phyloP scores from a whole-genome alignment of 2,329 filamentous ascomycete species.

The Tolypocladium paradoxum region DNA sequence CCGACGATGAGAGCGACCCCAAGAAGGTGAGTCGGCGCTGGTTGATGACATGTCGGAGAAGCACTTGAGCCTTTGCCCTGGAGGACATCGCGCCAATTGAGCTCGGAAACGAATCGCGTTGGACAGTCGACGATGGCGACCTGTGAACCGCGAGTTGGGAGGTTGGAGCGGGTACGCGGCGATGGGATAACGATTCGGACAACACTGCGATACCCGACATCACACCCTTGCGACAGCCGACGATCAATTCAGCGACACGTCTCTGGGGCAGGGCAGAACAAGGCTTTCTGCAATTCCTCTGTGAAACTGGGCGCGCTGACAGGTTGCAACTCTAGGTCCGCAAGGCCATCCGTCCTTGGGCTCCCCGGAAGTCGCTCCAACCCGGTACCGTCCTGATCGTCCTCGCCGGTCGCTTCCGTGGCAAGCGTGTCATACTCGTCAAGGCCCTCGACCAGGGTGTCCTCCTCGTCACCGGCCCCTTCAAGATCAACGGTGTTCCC shows the following conservation, averaged over 20 bases:
- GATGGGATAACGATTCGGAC: background rate
- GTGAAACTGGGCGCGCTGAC: conserved; percentile 16
- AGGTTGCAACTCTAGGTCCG: conserved; percentile 55
- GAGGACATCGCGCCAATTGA: background rate
- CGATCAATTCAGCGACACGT: background rate
- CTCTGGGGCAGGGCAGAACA: background rate
- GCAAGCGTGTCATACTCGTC: conserved; percentile 98
- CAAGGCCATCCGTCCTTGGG: conserved; percentile 83
- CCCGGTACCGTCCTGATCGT: conserved; percentile 97
- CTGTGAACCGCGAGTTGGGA: background rate
- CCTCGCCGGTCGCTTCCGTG: conserved; percentile 97
- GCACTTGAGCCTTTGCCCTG: background rate
- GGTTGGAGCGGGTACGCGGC: background rate
- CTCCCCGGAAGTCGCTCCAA: conserved; percentile 79
- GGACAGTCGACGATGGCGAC: background rate
- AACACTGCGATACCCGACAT: background rate
- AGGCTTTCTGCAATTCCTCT: background rate
- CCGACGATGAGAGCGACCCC: conserved; percentile 76
- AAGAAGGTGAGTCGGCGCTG: conserved; percentile 75
- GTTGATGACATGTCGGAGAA: conserved; percentile 6
- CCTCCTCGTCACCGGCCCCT: conserved; percentile 96
- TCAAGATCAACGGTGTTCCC: conserved; percentile 99
- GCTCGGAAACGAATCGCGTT: background rate
- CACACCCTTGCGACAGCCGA: background rate
- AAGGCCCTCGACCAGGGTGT: conserved; percentile 97